These are phyloP conservation scores for Ophiostoma montium DNA, from an alignment of 2,329 filamentous ascomycete genomes.

Conservation along the genomic window DNA sequence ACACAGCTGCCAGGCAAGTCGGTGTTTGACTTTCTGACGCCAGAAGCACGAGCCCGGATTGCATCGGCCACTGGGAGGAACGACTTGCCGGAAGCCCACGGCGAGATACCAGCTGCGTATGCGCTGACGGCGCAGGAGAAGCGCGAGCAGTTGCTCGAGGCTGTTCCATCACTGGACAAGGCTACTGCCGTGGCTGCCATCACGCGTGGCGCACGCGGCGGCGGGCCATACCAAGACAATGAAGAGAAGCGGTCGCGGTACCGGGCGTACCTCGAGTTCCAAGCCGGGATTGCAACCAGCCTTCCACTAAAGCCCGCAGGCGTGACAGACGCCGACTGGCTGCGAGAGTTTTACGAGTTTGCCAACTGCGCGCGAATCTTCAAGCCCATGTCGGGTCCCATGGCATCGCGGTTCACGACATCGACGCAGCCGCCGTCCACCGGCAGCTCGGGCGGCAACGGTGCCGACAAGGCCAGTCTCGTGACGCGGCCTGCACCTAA, in stretches of 20 bases:
- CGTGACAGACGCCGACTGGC: constrained; percentile 56
- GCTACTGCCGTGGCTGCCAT: constrained; percentile 55
- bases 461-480: neutral
- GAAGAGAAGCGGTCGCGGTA: constrained; percentile 70
- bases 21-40: constrained; percentile 82
- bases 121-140: constrained; percentile 49
- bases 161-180: constrained; percentile 51
- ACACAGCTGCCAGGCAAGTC: constrained; percentile 76
- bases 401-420: constrained; percentile 87
- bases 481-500: constrained; percentile 38
- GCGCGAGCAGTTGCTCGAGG: constrained; percentile 40
- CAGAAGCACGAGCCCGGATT: constrained; percentile 62
- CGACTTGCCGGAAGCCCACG: constrained; percentile 63
- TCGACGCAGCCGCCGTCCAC: constrained; percentile 28
- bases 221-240: constrained; percentile 73
- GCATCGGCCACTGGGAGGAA: constrained; percentile 59
- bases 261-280: constrained; percentile 63
- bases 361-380: constrained; percentile 55
- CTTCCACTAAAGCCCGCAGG: constrained; percentile 34
- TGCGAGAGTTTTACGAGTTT: constrained; percentile 68
- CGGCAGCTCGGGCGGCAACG: constrained; percentile 14
- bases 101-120: constrained; percentile 57
- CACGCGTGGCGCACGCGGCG: constrained; percentile 47
- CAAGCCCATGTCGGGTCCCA: constrained; percentile 78
- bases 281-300: constrained; percentile 45